Percentiles rank a stretch among this genome's conserved stretches.
Evolutionary conservation across 1,139 yeast species (phyloP).

Genomic region (Zygosaccharomyces sapae): DNA sequence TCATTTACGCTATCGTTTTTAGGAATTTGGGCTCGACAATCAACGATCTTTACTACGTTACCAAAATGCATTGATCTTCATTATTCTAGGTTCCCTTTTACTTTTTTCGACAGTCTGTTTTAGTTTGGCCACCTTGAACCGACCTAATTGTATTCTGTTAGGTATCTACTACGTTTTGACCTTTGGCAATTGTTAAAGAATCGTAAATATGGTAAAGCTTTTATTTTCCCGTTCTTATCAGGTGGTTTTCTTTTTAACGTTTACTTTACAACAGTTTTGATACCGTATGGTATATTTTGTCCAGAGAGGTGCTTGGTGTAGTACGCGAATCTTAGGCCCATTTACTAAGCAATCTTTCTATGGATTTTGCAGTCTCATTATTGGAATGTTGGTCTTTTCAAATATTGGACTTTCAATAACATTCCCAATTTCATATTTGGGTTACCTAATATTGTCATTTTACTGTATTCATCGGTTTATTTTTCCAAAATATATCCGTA

Average conservation of each 20-base stretch:
- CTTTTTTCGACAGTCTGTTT: conserved; percentile 56
- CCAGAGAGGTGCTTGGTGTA: conserved; percentile 81
- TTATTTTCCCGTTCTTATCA: conserved; percentile 42
- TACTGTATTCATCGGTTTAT: conserved; percentile 34
- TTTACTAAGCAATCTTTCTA: conserved; percentile 50
- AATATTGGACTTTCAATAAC: conserved; percentile 77
- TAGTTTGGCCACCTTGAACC: conserved; percentile 54
- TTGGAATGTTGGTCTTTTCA: conserved; percentile 80
- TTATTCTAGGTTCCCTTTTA: conserved; percentile 19
- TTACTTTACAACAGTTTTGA: conserved; percentile 41
- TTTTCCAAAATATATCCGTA: conserved; percentile 32
- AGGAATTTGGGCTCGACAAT: conserved; percentile 53
- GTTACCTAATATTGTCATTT: conserved; percentile 54
- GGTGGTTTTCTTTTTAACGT: conserved; percentile 53
- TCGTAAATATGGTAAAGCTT: conserved; percentile 17
- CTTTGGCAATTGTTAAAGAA: conserved; percentile 35
- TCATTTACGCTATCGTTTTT: conserved; percentile 61
- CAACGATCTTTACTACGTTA: conserved; percentile 23
- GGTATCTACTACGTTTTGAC: conserved; percentile 68
- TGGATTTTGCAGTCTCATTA: conserved; percentile 73
- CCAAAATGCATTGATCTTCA: conserved; percentile 16
- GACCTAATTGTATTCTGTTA: conserved; percentile 73
- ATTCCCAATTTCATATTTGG: conserved; percentile 80
- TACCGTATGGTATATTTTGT: conserved; percentile 60
- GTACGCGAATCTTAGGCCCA: conserved; percentile 38